These are phyloP conservation scores for Physcomitrellopsis africana DNA, from an alignment of 225 moss, liverwort and hornwort genomes.

Conservation along the genomic window DNA sequence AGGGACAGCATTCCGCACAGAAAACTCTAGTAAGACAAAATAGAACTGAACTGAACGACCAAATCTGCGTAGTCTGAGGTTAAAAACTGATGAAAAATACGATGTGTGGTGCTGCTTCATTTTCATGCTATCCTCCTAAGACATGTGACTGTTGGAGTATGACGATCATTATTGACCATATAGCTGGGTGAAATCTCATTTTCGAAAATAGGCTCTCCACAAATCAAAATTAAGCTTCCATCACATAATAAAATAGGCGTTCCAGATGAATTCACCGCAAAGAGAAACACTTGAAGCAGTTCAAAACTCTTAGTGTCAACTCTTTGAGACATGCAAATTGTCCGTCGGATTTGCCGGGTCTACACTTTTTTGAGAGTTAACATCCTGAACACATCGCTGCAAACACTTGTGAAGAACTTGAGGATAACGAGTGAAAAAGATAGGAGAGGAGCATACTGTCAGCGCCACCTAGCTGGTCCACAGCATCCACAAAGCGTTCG, in stretches of 20 bases:
- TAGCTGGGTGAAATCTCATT: background rate
- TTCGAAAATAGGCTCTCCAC: no score
- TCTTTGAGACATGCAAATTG: no score
- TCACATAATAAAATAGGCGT: no score
- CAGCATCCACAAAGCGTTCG: constrained; percentile 64
- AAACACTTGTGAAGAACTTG: background rate
- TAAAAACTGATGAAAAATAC: background rate
- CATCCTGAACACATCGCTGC: no score
- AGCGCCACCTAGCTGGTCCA: constrained; percentile 65
- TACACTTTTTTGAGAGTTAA: background rate
- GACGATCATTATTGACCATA: background rate
- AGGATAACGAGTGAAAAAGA: background rate
- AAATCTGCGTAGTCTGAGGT: background rate
- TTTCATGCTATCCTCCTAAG: background rate
- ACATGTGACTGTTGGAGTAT: background rate
- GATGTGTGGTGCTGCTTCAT: background rate
- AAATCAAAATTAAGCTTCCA: no score
- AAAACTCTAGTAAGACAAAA: background rate
- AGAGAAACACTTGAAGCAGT: background rate
- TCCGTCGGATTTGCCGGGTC: no score
- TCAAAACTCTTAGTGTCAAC: no score
- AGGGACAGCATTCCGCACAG: no score
- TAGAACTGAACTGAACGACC: background rate
- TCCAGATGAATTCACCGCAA: background rate
- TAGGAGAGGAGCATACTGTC: constrained; percentile 45